Percentiles rank a stretch among this genome's conserved stretches.
phyloP scores from a whole-genome alignment of 2,329 filamentous ascomycete species.

The Phaeophleospora eucalypticola region DNA sequence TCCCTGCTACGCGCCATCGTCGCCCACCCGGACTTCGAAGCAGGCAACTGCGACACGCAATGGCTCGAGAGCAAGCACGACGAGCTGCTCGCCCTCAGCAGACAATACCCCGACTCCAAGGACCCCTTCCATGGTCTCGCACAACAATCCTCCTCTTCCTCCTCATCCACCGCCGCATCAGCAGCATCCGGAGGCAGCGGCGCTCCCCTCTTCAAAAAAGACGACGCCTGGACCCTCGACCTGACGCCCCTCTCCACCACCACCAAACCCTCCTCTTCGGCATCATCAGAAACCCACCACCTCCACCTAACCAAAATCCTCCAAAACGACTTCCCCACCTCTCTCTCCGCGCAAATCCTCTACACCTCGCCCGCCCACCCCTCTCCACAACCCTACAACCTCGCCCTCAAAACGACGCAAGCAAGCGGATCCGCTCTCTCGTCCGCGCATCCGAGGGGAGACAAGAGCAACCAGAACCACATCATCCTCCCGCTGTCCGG shows the following conservation, averaged over 20 bases:
- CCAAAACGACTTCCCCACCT: constrained; percentile 57
- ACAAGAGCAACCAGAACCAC: constrained; percentile 49
- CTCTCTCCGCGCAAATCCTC: constrained; percentile 51
- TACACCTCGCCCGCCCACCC: constrained; percentile 41
- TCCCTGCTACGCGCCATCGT: constrained; percentile 53
- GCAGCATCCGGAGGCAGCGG: constrained; percentile 27
- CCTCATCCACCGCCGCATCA: constrained; percentile 31
- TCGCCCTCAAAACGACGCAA: constrained; percentile 40
- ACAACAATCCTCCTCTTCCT: constrained; percentile 21
- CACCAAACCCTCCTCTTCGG: background rate
- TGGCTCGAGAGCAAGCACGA: constrained; percentile 54
- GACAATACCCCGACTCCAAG: constrained; percentile 7
- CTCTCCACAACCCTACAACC: constrained; percentile 38
- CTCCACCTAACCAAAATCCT: constrained; percentile 52
- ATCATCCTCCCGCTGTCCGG: constrained; percentile 56
- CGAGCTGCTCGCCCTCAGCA: constrained; percentile 33
- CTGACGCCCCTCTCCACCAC: constrained; percentile 11
- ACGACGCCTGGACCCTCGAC: constrained; percentile 23
- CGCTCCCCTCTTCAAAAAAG: constrained; percentile 40
- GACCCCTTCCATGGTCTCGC: constrained; percentile 25
- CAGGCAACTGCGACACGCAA: constrained; percentile 50
- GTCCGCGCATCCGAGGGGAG: constrained; percentile 46
- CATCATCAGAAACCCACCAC: constrained; percentile 42
- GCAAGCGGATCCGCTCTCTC: constrained; percentile 39
- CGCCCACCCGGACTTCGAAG: constrained; percentile 47